Evolutionary conservation across 108 stramenopile species (phyloP).

Genomic region (Cyclostephanos tholiformis): DNA sequence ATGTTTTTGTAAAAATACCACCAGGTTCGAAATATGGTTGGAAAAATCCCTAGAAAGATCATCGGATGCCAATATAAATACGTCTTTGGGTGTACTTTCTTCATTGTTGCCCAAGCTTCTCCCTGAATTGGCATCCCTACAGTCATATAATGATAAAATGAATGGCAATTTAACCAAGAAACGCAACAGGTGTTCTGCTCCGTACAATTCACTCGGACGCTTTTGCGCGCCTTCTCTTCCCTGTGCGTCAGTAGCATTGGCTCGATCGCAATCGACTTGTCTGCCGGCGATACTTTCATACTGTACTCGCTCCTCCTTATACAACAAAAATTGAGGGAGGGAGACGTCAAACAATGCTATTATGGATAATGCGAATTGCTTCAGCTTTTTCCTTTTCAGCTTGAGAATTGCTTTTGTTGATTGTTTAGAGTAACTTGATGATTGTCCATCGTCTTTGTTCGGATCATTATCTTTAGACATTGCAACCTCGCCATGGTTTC

Average conservation of each 20-base stretch:
- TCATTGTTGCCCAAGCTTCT: neutral
- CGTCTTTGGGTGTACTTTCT: neutral
- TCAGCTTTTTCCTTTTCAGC: conserved; percentile 40
- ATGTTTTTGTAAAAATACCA: conserved; percentile 45
- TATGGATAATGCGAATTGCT: conserved; percentile 38
- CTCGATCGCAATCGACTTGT: neutral
- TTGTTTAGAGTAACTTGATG: neutral
- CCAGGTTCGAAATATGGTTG: conserved; percentile 31
- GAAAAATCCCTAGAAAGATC: conserved; percentile 28
- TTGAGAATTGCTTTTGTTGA: conserved; percentile 30
- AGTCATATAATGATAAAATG: conserved; percentile 26
- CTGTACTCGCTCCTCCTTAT: conserved; percentile 45
- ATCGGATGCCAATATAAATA: conserved; percentile 11
- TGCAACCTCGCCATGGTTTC: neutral
- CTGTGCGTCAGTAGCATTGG: conserved; percentile 1
- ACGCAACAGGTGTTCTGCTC: conserved; percentile 43
- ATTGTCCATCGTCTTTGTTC: conserved; percentile 9
- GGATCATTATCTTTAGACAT: neutral
- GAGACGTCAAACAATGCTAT: conserved; percentile 38
- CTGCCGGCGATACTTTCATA: conserved; percentile 22
- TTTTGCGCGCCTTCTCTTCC: conserved; percentile 5
- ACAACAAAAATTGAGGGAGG: conserved; percentile 51
- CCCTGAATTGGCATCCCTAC: conserved; percentile 1
- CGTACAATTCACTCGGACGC: conserved; percentile 46
- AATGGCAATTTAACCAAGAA: conserved; percentile 48